phyloP scores from a whole-genome alignment of 164 flowering plant genomes.

The Stephania japonica region DNA sequence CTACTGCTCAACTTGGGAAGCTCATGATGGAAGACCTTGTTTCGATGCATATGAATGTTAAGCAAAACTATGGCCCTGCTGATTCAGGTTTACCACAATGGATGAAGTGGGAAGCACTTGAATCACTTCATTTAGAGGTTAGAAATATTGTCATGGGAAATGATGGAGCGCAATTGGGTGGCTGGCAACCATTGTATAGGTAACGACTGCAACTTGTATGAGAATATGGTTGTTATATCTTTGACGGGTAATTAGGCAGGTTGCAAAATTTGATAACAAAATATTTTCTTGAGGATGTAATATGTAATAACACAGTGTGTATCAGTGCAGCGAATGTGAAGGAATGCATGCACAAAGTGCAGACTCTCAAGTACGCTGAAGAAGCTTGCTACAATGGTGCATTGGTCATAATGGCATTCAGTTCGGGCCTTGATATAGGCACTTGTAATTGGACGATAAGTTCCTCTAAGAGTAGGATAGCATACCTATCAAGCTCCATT shows the following conservation, averaged over 20 bases:
- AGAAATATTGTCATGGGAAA: conserved; percentile 45
- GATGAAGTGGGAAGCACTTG: conserved; percentile 72
- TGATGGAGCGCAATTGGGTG: conserved; percentile 52
- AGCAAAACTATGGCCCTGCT: conserved; percentile 66
- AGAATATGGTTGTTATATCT: background rate
- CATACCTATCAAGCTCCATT: conserved; percentile 56
- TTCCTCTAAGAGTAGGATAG: conserved; percentile 43
- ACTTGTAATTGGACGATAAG: conserved; percentile 72
- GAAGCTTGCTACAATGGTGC: conserved; percentile 73
- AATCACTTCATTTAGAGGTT: conserved; percentile 43
- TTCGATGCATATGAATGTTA: conserved; percentile 65
- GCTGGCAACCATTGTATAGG: conserved; percentile 85
- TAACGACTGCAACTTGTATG: conserved; percentile 16
- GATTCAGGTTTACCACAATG: conserved; percentile 45
- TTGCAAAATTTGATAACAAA: background rate
- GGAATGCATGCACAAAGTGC: conserved; percentile 57
- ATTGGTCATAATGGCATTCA: conserved; percentile 56
- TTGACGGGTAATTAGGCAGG: background rate
- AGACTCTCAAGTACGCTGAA: conserved; percentile 69
- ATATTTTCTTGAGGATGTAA: conserved; percentile 5
- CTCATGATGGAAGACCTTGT: conserved; percentile 88
- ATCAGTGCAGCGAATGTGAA: conserved; percentile 80
- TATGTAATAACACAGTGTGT: conserved; percentile 3
- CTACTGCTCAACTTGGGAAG: conserved; percentile 59
- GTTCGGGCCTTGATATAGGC: conserved; percentile 92